Conservation (phyloP, 208 protist genomes). For the Trypanosoma rangeli region DNA sequence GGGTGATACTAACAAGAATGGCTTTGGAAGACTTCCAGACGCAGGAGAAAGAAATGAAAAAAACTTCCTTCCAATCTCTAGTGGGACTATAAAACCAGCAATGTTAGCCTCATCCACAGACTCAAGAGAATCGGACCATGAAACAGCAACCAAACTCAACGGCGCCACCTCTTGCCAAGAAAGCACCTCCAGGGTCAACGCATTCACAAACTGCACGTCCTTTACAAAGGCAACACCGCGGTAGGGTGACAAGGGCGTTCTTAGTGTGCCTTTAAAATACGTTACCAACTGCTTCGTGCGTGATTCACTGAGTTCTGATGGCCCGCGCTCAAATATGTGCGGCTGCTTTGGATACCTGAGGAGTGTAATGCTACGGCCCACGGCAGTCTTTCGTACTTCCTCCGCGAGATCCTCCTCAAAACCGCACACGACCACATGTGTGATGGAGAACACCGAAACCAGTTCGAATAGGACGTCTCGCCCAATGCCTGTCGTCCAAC, state of each 20-base stretch:
- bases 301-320: conserved; percentile 22
- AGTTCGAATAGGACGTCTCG: conserved; percentile 68
- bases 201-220: conserved; percentile 72
- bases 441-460: conserved; percentile 71
- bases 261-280: conserved; percentile 74
- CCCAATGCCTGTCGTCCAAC: conserved; percentile 55
- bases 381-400: conserved; percentile 40
- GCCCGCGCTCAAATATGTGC: conserved; percentile 31
- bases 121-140: conserved; percentile 64
- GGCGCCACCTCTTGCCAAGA: conserved; percentile 50
- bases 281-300: conserved; percentile 44
- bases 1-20: conserved; percentile 76
- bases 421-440: conserved; percentile 75
- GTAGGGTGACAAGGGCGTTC: conserved; percentile 51
- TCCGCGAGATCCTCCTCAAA: conserved; percentile 56
- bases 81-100: conserved; percentile 72
- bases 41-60: conserved; percentile 77
- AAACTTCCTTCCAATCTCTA: conserved; percentile 74
- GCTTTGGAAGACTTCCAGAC: conserved; percentile 61
- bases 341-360: conserved; percentile 48
- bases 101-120: conserved; percentile 61
- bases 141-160: conserved; percentile 60
- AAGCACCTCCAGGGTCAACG: conserved; percentile 53
- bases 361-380: conserved; percentile 47
- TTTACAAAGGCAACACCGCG: conserved; percentile 54